Conservation (phyloP, 2,329 filamentous ascomycete genomes). For the Coniosporium tulheliwenetii region DNA sequence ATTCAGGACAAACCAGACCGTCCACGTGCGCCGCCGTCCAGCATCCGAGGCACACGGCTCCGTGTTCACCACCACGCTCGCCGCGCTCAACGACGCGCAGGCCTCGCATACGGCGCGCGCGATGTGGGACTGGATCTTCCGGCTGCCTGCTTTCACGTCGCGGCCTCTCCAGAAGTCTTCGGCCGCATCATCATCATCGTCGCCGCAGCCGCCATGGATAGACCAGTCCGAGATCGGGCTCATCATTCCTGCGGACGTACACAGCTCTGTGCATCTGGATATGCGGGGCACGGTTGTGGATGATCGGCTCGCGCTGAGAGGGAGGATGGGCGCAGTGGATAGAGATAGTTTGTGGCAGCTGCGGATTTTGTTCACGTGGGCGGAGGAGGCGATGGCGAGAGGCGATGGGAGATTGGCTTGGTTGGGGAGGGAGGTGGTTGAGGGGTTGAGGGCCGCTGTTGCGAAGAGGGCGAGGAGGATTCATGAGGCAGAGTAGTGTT, state of each 20-base stretch:
- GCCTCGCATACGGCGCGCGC: constrained; percentile 17
- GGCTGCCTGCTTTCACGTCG: constrained; percentile 34
- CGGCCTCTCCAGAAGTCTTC: no score
- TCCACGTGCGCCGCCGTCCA: constrained; percentile 57
- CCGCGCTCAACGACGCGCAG: constrained; percentile 51
- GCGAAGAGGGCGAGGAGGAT: constrained; percentile 18
- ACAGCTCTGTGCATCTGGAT: constrained; percentile 32
- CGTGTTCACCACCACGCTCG: constrained; percentile 55
- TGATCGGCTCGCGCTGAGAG: constrained; percentile 47
- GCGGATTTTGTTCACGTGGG: constrained; percentile 49
- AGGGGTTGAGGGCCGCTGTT: constrained; percentile 36
- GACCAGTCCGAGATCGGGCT: constrained; percentile 47
- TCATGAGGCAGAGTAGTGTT: neutral
- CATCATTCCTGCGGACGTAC: constrained; percentile 20
- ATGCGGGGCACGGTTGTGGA: constrained; percentile 51
- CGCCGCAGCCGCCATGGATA: constrained; percentile 12
- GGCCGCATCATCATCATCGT: no score
- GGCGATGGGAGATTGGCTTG: constrained; percentile 29
- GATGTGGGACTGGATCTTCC: constrained; percentile 62
- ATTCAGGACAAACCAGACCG: constrained; percentile 54
- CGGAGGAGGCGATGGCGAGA: constrained; percentile 27
- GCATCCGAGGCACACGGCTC: constrained; percentile 34
- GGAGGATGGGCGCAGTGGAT: constrained; percentile 26
- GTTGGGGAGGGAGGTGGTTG: constrained; percentile 40
- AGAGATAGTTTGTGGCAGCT: constrained; percentile 46